Conservation (phyloP, 164 flowering plant species). For the Vitis rupestris region DNA sequence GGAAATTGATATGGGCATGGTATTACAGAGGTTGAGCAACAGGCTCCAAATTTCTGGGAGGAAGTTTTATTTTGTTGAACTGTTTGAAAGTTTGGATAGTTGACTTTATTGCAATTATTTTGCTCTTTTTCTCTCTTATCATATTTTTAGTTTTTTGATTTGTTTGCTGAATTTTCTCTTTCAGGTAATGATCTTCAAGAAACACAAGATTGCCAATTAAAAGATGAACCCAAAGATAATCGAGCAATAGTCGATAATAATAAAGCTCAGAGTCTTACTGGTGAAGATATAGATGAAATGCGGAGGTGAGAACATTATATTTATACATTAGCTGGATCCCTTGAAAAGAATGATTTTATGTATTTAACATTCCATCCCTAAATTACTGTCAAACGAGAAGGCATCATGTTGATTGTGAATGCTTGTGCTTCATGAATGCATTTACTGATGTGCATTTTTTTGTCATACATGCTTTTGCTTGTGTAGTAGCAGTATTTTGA, state of each 20-base stretch:
- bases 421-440: too few relatives aligned
- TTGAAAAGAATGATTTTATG: too few relatives aligned
- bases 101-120: neutral
- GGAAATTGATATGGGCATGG: too few relatives aligned
- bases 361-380: too few relatives aligned
- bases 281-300: conserved; percentile 83
- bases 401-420: too few relatives aligned
- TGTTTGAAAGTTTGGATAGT: neutral
- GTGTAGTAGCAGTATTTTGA: too few relatives aligned
- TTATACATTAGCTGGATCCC: neutral
- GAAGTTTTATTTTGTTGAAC: too few relatives aligned
- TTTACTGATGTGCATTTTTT: too few relatives aligned
- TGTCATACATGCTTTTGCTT: too few relatives aligned
- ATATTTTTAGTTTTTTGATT: neutral
- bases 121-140: neutral
- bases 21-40: too few relatives aligned
- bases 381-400: too few relatives aligned
- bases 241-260: conserved; percentile 78
- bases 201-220: conserved; percentile 24
- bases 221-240: conserved; percentile 64
- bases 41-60: too few relatives aligned
- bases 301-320: conserved; percentile 47
- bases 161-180: conserved; percentile 1
- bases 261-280: conserved; percentile 79
- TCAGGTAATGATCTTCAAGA: conserved; percentile 39